Conservation (phyloP, 2,329 filamentous ascomycete genomes). For the Epichloe hybrida region DNA sequence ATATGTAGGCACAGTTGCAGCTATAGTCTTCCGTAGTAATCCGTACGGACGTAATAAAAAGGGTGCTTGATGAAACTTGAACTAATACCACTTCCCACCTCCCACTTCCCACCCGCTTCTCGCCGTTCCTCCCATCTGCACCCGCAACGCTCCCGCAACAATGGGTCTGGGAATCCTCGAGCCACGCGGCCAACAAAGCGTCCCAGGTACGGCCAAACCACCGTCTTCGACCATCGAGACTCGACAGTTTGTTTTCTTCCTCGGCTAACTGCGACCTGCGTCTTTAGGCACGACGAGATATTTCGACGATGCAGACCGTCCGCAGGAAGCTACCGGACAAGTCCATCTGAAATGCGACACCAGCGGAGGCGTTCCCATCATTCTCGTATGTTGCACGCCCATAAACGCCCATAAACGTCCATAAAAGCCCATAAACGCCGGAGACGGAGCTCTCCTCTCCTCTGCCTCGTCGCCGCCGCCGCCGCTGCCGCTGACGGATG, state of each 20-base stretch:
- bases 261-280: constrained; percentile 2
- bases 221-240: no score
- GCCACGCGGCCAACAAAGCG: constrained; percentile 49
- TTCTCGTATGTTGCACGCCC: constrained; percentile 44
- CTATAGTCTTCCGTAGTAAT: no score
- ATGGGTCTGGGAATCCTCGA: constrained; percentile 57
- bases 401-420: background rate
- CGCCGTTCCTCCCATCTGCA: background rate
- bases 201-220: constrained; percentile 51
- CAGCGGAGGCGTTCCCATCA: constrained; percentile 52
- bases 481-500: background rate
- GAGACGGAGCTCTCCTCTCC: no score
- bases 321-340: constrained; percentile 27
- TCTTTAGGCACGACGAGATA: constrained; percentile 47
- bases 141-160: background rate
- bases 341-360: constrained; percentile 57
- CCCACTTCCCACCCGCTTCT: background rate
- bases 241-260: background rate
- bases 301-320: constrained; percentile 43
- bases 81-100: background rate
- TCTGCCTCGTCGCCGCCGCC: background rate
- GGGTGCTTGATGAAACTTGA: background rate
- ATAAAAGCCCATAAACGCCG: background rate
- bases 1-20: no score
- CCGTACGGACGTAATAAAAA: no score